Base-by-base conservation (phyloP, 2,329 filamentous ascomycete species). In the Corniculantispora saksenae region DNA sequence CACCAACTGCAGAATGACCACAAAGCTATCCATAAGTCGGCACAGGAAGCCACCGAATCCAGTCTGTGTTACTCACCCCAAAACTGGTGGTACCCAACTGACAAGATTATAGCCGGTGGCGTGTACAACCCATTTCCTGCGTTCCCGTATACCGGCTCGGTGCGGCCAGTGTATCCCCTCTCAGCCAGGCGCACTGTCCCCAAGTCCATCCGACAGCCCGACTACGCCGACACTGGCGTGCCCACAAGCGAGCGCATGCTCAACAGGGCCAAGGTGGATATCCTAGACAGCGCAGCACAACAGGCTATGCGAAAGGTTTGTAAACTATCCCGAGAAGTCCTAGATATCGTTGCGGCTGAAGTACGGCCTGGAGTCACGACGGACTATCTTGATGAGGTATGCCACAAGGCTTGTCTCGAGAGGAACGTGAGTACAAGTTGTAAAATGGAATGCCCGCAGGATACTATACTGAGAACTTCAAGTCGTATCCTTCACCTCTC, bases 301-400 rank as follows among this genome's bases (percentile, higher is more conserved):
- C 90, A 94, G 72, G 91, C 86, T 45, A 98, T 99, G 95, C 89
- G 94, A 71, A 97, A 94, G 77, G 93, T 95, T 57, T 97, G 94
- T 79, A 86, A 87, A 55, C 79, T 97, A 67, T 92, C 91, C n/a
- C 86, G 95, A 76, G 94, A 99, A 80, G 93, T 98, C 13, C 81
- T 99, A 68, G 95, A 99, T 78, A 91, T 97, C 74, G 92, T 93
- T 1, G 95, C 93, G 0, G 88, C 90, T 12, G 94, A 90, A 58
- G 80, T 91, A 51, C 90, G 89, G 74, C 94, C 95, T n/a, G 95
- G 95, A 57, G 90, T 98, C 35, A 97, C 94, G 7, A 98, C 95
- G 6, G 95, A 99, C 75, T 89, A 95, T 72, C 92, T 99, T 66
- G 95, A 99, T 74, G 91, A 96, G 78, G 83, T 98, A 67, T 94